Percentiles rank a stretch among this genome's conserved stretches.
Conservation (phyloP, 345 rosid genomes). For the Microthlaspi erraticum region DNA sequence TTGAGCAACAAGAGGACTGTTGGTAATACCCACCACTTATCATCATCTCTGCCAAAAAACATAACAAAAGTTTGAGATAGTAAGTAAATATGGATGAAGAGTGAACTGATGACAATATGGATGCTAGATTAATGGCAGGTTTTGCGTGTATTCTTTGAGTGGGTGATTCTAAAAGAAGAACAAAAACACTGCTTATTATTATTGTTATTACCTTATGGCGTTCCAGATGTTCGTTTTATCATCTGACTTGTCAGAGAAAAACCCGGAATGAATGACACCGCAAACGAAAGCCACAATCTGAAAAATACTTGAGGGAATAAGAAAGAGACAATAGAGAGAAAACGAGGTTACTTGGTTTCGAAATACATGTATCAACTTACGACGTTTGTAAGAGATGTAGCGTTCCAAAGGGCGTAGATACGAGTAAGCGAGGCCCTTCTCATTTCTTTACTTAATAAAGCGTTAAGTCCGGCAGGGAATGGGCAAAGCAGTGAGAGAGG, state of each 20-base stretch:
- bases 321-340: constrained; percentile 8
- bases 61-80: not conserved
- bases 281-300: constrained; percentile 90
- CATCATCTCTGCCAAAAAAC: constrained; percentile 65
- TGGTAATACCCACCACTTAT: constrained; percentile 94
- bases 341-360: not conserved
- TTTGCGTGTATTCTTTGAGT: not conserved
- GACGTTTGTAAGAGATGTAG: constrained; percentile 81
- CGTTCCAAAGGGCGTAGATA: constrained; percentile 86
- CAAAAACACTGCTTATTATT: not conserved
- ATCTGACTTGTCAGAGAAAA: constrained; percentile 51
- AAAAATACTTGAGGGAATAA: constrained; percentile 32
- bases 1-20: constrained; percentile 70
- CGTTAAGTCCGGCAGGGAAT: constrained; percentile 94
- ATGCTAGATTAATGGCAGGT: not conserved
- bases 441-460: constrained; percentile 91
- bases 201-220: constrained; percentile 54
- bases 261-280: constrained; percentile 63
- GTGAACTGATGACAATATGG: not conserved
- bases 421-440: constrained; percentile 93
- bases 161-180: not conserved
- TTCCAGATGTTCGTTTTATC: constrained; percentile 58
- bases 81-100: not conserved
- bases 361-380: constrained; percentile 57
- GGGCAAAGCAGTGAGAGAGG: constrained; percentile 92